Conservation (phyloP, 1,139 yeast genomes). For the Sugiyamaella sp. region DNA sequence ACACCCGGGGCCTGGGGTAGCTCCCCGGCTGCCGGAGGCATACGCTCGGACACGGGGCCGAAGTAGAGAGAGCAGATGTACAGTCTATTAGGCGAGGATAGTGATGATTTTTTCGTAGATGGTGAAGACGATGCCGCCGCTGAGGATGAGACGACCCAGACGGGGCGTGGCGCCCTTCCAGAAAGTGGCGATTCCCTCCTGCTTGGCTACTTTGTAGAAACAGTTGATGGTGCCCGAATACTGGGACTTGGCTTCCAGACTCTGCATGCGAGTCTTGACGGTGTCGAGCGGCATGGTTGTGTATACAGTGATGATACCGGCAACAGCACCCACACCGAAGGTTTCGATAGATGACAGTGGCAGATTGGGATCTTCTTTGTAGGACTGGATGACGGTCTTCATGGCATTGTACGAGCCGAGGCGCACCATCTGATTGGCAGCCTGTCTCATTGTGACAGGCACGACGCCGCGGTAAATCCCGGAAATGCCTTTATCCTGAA, state of each 20-base stretch:
- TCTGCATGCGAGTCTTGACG: slow-evolving; percentile 97
- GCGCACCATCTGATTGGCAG: slow-evolving; percentile 92
- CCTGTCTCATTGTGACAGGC: slow-evolving; percentile 95
- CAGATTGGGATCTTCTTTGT: slow-evolving; percentile 56
- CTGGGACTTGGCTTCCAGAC: slow-evolving; percentile 72
- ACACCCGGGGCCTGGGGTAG: neutral
- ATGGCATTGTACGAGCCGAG: slow-evolving; percentile 90
- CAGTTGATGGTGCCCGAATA: slow-evolving; percentile 82
- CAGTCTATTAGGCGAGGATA: slow-evolving; percentile 43
- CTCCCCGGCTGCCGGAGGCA: slow-evolving; percentile 1
- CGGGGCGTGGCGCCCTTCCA: slow-evolving; percentile 99
- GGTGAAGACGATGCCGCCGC: slow-evolving; percentile 96
- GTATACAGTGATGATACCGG: slow-evolving; percentile 92
- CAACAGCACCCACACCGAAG: slow-evolving; percentile 87
- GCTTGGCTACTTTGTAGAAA: slow-evolving; percentile 73
- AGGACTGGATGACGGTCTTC: slow-evolving; percentile 70
- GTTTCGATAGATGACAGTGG: slow-evolving; percentile 82
- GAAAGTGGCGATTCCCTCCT: slow-evolving; percentile 90
- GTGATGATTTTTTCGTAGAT: slow-evolving; percentile 87
- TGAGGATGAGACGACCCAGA: slow-evolving; percentile 83
- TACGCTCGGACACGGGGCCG: neutral
- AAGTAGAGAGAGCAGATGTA: neutral
- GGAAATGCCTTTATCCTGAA: slow-evolving; percentile 74
- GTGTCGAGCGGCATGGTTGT: slow-evolving; percentile 98
- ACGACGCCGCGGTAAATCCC: slow-evolving; percentile 89